These are phyloP conservation scores for Rhamnella rubrinervis DNA, from an alignment of 331 rosid genomes.

Conservation along the genomic window DNA sequence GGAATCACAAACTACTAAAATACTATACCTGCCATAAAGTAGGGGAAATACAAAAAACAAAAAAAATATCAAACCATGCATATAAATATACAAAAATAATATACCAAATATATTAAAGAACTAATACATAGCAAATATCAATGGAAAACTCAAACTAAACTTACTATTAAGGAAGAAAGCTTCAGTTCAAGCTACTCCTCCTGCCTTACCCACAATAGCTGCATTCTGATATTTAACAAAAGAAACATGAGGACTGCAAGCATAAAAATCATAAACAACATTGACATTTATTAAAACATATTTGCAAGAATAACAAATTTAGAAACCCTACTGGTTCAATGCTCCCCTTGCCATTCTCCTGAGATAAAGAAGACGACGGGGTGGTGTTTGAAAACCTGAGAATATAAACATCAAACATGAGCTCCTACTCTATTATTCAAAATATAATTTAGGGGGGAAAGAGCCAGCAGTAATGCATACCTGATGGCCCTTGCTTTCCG, in stretches of 20 bases:
- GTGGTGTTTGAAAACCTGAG: conserved; percentile 67
- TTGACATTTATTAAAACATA: neutral
- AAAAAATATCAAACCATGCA: conserved; percentile 1
- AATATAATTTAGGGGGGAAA: neutral
- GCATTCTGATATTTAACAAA: conserved; percentile 41
- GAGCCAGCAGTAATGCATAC: conserved; percentile 22
- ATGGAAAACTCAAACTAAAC: conserved; percentile 22
- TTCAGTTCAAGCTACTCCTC: conserved; percentile 54
- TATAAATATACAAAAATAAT: neutral
- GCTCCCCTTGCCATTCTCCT: conserved; percentile 53
- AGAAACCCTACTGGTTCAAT: conserved; percentile 55
- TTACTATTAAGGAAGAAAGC: conserved; percentile 38
- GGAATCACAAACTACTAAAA: conserved; percentile 41
- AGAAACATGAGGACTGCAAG: conserved; percentile 29
- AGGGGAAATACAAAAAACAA: neutral
- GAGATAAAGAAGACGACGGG: conserved; percentile 36
- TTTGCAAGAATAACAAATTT: neutral
- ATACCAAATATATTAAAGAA: too few species aligned
- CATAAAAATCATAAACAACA: conserved; percentile 6
- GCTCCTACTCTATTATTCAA: neutral
- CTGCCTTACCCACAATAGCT: conserved; percentile 63
- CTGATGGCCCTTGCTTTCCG: conserved; percentile 85
- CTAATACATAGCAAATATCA: neutral
- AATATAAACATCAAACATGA: conserved; percentile 3
- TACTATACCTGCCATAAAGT: conserved; percentile 52